A percentile compares a stretch with the other conserved stretches of the same genome.
These are phyloP conservation scores for Withania somnifera DNA, from an alignment of 305 asterid species.

Conservation along the genomic window DNA sequence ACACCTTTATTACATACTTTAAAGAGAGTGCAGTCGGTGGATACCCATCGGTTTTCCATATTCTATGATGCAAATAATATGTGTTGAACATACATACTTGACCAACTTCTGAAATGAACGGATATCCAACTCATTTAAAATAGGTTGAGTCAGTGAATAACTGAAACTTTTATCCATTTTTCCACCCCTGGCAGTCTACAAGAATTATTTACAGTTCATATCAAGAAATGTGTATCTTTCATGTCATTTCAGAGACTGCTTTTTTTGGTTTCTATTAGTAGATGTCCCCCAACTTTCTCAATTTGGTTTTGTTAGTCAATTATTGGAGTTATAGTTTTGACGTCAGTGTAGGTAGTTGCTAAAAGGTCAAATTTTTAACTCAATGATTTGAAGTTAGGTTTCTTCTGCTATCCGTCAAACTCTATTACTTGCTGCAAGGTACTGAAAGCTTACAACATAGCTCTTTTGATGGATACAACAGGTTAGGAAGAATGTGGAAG, in stretches of 20 bases:
- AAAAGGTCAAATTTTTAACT: neutral
- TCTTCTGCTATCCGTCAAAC: neutral
- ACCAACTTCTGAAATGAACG: neutral
- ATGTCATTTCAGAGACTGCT: neutral
- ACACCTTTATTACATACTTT: too few species aligned
- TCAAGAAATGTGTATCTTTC: too few species aligned
- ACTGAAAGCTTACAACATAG: neutral
- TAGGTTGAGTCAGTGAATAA: neutral
- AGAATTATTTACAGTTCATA: neutral
- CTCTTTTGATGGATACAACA: conserved; percentile 12
- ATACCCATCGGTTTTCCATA: too few species aligned
- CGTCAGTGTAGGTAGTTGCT: neutral
- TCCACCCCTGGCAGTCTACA: neutral
- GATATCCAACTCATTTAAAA: neutral
- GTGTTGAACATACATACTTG: neutral
- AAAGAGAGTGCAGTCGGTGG: too few species aligned
- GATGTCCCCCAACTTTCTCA: neutral
- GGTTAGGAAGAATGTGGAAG: conserved; percentile 87
- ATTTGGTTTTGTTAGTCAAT: neutral
- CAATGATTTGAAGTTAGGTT: neutral
- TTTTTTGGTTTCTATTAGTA: neutral
- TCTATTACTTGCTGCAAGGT: neutral
- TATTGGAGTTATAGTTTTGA: neutral
- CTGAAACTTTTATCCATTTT: neutral
- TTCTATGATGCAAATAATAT: neutral